A percentile compares a stretch with the other conserved stretches of the same genome.
Evolutionary conservation across 257 asterid species (phyloP).

Genomic region (Scutellaria barbata): DNA sequence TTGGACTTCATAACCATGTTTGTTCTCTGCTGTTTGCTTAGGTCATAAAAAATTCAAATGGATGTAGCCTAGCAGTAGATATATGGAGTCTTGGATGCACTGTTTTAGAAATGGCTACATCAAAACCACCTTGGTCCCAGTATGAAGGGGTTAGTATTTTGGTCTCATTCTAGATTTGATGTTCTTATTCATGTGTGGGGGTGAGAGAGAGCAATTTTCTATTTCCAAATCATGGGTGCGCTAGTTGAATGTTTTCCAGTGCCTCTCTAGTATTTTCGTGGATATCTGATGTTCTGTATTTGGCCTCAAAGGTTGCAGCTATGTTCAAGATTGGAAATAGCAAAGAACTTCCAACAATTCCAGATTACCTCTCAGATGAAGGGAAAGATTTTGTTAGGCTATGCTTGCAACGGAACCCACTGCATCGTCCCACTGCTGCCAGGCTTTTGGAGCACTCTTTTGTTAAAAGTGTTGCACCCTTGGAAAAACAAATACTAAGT

Average conservation of each 20-base stretch:
- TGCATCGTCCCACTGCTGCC: slow-evolving; percentile 81
- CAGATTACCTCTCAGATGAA: slow-evolving; percentile 83
- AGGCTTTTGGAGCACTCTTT: slow-evolving; percentile 90
- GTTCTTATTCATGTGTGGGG: not conserved
- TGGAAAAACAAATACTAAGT: slow-evolving; percentile 62
- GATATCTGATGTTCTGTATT: slow-evolving; percentile 39
- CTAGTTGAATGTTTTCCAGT: not conserved
- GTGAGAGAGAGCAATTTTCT: not conserved
- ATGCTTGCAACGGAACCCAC: slow-evolving; percentile 90
- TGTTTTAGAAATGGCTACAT: slow-evolving; percentile 95
- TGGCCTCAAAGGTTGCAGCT: slow-evolving; percentile 80
- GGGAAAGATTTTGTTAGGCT: slow-evolving; percentile 90
- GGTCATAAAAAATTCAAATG: slow-evolving; percentile 80
- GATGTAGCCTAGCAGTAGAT: slow-evolving; percentile 95
- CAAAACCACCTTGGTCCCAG: slow-evolving; percentile 99
- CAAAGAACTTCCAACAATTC: slow-evolving; percentile 94
- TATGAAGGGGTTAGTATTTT: slow-evolving; percentile 92
- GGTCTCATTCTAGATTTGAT: slow-evolving; percentile 29
- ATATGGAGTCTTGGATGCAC: slow-evolving; percentile 99
- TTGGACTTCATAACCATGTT: slow-evolving; percentile 4
- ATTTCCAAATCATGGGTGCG: not conserved
- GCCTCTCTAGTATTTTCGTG: not conserved
- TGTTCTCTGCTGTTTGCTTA: slow-evolving; percentile 34
- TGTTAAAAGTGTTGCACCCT: slow-evolving; percentile 69
- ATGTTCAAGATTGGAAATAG: slow-evolving; percentile 98